Evolutionary conservation across 1,139 yeast species (phyloP).

Genomic region (Pichia sp.): DNA sequence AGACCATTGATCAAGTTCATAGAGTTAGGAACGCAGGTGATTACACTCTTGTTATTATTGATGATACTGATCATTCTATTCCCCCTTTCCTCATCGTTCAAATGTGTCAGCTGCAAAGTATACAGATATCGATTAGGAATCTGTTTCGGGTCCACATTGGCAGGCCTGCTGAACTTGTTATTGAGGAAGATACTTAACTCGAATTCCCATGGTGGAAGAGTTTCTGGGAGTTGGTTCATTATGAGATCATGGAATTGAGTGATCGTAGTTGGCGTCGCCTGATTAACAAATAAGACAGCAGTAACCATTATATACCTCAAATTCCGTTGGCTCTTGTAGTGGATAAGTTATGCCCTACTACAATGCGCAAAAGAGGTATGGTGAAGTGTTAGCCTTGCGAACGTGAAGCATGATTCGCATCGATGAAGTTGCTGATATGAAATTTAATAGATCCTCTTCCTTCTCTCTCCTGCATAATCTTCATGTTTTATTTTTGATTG

Average conservation of each 20-base stretch:
- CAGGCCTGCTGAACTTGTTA: conserved; percentile 45
- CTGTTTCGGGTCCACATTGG: conserved; percentile 31
- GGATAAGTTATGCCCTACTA: no score
- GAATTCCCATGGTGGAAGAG: conserved; percentile 57
- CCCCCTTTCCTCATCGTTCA: conserved; percentile 32
- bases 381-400: no score
- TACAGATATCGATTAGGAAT: conserved; percentile 45
- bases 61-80: conserved; percentile 41
- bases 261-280: conserved; percentile 59
- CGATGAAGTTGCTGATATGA: no score
- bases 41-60: conserved; percentile 40
- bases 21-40: conserved; percentile 31
- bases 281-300: conserved; percentile 42
- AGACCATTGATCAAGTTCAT: conserved; percentile 11
- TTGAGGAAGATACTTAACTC: conserved; percentile 59
- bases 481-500: no score
- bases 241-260: conserved; percentile 61
- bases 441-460: no score
- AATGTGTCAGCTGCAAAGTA: conserved; percentile 50
- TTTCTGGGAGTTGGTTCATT: conserved; percentile 53
- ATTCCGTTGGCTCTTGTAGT: no score
- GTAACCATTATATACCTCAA: conserved; percentile 22
- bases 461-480: no score
- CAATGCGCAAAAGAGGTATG: no score
- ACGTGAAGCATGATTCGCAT: no score